phyloP scores from a whole-genome alignment of 208 protist species.

The Blechomonas ayalai region DNA sequence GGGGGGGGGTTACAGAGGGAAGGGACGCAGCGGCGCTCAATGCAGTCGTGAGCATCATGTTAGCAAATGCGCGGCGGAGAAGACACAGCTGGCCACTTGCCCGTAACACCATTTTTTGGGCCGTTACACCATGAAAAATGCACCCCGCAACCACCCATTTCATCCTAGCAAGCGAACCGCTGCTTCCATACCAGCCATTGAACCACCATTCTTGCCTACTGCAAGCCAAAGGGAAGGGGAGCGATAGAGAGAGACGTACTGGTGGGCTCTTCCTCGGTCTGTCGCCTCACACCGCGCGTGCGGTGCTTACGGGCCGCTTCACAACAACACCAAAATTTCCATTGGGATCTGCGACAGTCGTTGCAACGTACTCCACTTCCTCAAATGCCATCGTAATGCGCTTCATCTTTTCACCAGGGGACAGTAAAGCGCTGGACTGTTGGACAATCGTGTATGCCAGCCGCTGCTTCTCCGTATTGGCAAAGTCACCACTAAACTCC shows the following conservation, averaged over 20 bases:
- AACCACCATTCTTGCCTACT: background rate
- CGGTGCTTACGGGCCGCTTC: constrained; percentile 26
- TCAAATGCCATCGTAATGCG: constrained; percentile 75
- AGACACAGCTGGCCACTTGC: too few relatives aligned
- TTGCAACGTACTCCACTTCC: constrained; percentile 72
- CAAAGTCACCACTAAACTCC: constrained; percentile 75
- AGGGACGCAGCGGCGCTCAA: too few relatives aligned
- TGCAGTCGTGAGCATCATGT: too few relatives aligned
- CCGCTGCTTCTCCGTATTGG: constrained; percentile 46
- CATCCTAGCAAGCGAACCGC: background rate
- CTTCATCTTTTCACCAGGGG: constrained; percentile 41
- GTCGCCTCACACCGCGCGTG: constrained; percentile 5
- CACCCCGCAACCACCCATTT: too few relatives aligned
- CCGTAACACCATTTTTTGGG: too few relatives aligned
- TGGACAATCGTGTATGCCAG: constrained; percentile 71
- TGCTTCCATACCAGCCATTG: background rate
- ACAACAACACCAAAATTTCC: constrained; percentile 61
- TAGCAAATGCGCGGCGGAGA: too few relatives aligned
- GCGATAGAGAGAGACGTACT: background rate
- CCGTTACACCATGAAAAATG: too few relatives aligned
- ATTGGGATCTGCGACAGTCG: constrained; percentile 31
- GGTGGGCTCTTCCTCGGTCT: background rate
- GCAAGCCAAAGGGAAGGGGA: constrained; percentile 9
- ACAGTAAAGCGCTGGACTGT: constrained; percentile 44
- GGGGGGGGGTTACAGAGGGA: too few relatives aligned